These are phyloP conservation scores for Hordeum marinum DNA, from an alignment of 176 grass and related monocot species.

Conservation along the genomic window DNA sequence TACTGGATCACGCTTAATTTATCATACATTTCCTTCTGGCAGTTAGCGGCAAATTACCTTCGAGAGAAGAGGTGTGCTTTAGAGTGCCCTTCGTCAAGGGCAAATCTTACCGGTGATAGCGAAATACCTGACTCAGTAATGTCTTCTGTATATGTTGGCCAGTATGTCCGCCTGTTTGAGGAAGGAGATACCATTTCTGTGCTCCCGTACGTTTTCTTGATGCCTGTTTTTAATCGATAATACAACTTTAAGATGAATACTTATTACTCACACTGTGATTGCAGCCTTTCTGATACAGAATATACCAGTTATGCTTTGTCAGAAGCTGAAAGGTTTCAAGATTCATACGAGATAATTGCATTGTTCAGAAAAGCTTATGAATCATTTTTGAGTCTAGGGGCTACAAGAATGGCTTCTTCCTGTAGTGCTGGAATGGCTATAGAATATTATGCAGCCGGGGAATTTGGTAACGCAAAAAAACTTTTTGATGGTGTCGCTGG, in stretches of 20 bases:
- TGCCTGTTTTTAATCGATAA: background rate
- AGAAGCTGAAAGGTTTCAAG: slow-evolving; percentile 96
- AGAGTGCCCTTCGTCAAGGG: slow-evolving; percentile 43
- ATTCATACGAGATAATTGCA: slow-evolving; percentile 96
- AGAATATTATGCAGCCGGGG: slow-evolving; percentile 72
- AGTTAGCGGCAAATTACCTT: slow-evolving; percentile 94
- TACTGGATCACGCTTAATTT: slow-evolving; percentile 37
- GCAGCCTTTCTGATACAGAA: slow-evolving; percentile 94
- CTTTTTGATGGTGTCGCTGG: slow-evolving; percentile 75
- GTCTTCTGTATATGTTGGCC: slow-evolving; percentile 79
- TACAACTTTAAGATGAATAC: slow-evolving; percentile 28
- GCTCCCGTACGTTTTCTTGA: slow-evolving; percentile 66
- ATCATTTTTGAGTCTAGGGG: slow-evolving; percentile 71
- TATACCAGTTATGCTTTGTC: slow-evolving; percentile 77
- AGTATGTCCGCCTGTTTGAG: slow-evolving; percentile 90
- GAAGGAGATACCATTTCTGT: slow-evolving; percentile 78
- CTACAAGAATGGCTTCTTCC: slow-evolving; percentile 62
- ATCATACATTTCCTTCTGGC: slow-evolving; percentile 34
- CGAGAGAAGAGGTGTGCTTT: slow-evolving; percentile 88
- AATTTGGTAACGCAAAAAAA: slow-evolving; percentile 72
- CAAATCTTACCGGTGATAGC: slow-evolving; percentile 46
- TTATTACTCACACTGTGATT: slow-evolving; percentile 41
- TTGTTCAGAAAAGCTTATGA: slow-evolving; percentile 97
- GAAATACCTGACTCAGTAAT: slow-evolving; percentile 81
- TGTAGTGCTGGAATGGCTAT: slow-evolving; percentile 85